These are phyloP conservation scores for Austroboletus olivaceoglutinosus DNA, from an alignment of 1,284 basidiomycete genomes.

Conservation along the genomic window DNA sequence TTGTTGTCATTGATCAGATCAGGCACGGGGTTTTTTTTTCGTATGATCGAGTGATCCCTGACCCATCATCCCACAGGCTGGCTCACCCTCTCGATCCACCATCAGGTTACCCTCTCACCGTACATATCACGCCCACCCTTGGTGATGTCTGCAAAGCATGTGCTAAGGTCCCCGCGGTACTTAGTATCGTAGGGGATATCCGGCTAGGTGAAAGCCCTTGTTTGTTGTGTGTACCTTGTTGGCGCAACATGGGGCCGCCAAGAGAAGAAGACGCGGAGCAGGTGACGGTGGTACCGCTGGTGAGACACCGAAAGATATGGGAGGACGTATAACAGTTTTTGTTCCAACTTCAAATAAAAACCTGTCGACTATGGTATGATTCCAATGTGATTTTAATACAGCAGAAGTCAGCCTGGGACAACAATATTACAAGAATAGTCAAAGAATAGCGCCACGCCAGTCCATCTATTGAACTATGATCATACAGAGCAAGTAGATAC, in stretches of 20 bases:
- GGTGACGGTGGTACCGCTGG: conserved; percentile 53
- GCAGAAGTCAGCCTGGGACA: not conserved
- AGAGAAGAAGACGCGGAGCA: conserved; percentile 34
- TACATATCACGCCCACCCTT: conserved; percentile 60
- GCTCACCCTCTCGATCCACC: conserved; percentile 54
- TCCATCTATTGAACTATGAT: conserved; percentile 33
- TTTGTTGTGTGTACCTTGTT: conserved; percentile 67
- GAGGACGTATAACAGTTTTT: not conserved
- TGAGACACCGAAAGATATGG: conserved; percentile 39
- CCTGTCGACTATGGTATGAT: not conserved
- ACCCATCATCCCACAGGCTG: conserved; percentile 40
- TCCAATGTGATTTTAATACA: conserved; percentile 2
- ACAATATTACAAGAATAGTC: conserved; percentile 9
- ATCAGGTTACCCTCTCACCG: conserved; percentile 61
- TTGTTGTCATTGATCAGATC: conserved; percentile 68
- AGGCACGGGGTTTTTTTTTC: conserved; percentile 43
- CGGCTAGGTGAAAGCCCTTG: conserved; percentile 75
- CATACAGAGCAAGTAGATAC: conserved; percentile 25
- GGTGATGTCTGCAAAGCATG: conserved; percentile 67
- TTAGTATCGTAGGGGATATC: conserved; percentile 65
- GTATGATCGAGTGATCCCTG: not conserved
- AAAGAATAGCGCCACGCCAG: conserved; percentile 5
- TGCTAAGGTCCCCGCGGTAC: conserved; percentile 62
- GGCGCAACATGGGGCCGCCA: conserved; percentile 63
- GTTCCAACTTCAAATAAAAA: not conserved